A percentile compares a stretch with the other conserved stretches of the same genome.
Conservation (phyloP, 176 grass and related monocot genomes). For the Rhipidocladum racemiflorum region DNA sequence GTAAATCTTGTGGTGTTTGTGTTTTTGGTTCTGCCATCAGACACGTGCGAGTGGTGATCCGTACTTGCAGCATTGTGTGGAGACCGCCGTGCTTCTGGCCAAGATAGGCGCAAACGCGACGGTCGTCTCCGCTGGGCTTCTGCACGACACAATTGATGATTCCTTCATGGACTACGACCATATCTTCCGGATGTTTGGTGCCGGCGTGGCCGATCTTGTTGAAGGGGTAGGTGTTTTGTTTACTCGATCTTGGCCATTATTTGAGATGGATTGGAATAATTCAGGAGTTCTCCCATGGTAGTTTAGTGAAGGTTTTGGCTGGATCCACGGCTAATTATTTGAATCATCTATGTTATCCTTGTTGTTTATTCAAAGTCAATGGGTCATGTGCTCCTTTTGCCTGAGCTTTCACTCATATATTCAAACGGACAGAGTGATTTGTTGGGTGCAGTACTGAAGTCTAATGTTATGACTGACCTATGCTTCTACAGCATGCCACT, state of each 20-base stretch:
- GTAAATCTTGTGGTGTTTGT: slow-evolving; percentile 26
- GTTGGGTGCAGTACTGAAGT: background rate
- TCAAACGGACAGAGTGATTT: background rate
- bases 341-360: slow-evolving; percentile 26
- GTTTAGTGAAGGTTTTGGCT: slow-evolving; percentile 4
- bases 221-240: slow-evolving; percentile 70
- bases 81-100: slow-evolving; percentile 77
- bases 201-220: slow-evolving; percentile 79
- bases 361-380: slow-evolving; percentile 13
- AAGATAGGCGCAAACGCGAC: slow-evolving; percentile 65
- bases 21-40: slow-evolving; percentile 41
- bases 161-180: slow-evolving; percentile 71
- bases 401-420: background rate
- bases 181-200: slow-evolving; percentile 77
- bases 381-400: slow-evolving; percentile 27
- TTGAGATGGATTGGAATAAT: slow-evolving; percentile 19
- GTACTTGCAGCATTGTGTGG: slow-evolving; percentile 87
- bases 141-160: slow-evolving; percentile 94
- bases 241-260: background rate
- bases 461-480: background rate
- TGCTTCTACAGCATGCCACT: background rate
- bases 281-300: background rate
- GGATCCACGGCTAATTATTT: slow-evolving; percentile 14
- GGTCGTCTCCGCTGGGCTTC: slow-evolving; percentile 69
- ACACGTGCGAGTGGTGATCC: slow-evolving; percentile 81